Conservation (phyloP, 2,329 filamentous ascomycete species). For the Monosporascus sp. region DNA sequence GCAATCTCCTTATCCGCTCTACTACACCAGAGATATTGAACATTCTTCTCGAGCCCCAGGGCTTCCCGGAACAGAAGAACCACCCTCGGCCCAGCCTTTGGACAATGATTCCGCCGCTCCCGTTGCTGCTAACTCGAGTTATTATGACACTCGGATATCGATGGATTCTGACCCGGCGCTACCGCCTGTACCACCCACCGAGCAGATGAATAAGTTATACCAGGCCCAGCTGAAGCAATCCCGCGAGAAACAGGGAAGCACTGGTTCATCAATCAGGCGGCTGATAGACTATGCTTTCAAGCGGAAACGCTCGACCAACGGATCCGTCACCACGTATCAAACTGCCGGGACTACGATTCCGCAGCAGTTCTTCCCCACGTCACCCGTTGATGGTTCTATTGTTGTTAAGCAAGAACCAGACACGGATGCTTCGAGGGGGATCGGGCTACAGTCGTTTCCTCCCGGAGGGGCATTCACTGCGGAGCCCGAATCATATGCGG, state of each 20-base stretch:
- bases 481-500: constrained; percentile 16
- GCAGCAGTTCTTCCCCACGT: constrained; percentile 15
- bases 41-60: constrained; percentile 17
- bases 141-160: constrained; percentile 27
- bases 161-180: constrained; percentile 25
- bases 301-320: constrained; percentile 24
- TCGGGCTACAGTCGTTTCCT: constrained; percentile 5
- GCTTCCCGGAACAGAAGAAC: constrained; percentile 13
- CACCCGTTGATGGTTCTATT: constrained; percentile 13
- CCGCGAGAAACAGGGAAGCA: constrained; percentile 22
- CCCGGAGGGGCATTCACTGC: constrained; percentile 13
- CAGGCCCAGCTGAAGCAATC: constrained; percentile 23
- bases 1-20: constrained; percentile 10
- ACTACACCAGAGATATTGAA: constrained; percentile 14
- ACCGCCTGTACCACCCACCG: constrained; percentile 17
- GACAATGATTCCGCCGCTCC: constrained; percentile 15
- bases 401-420: constrained; percentile 16
- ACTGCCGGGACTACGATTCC: constrained; percentile 13
- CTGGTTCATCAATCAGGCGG: constrained; percentile 21
- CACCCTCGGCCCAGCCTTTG: constrained; percentile 9
- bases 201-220: constrained; percentile 26
- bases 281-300: constrained; percentile 20
- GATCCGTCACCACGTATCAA: constrained; percentile 14
- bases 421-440: constrained; percentile 6
- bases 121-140: constrained; percentile 26